Evolutionary conservation across 2,329 filamentous ascomycete genomes (phyloP), one percentile per base, ranked within the genome.

Genomic region (Microdochium nivale): DNA sequence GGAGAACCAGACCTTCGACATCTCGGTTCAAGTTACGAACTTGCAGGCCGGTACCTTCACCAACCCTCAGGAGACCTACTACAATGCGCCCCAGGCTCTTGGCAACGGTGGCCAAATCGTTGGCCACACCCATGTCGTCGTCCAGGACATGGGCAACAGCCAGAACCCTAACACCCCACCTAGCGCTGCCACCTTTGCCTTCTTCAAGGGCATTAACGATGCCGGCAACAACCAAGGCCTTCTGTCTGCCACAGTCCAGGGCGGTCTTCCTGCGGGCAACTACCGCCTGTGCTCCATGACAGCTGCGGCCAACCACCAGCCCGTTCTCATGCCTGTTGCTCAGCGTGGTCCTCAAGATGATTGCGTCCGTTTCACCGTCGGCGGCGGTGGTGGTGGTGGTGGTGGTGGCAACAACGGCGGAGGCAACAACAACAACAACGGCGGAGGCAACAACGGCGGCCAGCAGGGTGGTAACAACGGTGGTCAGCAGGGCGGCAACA

Each of bases 181-280:
- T 5, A 74, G 83, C 55, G 72, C 81, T 30, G 66, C 62, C 23
- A 65, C 73, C 60, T 84, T 80, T 57, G 78, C 69, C 61, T 84
- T 84, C 66, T 84, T 85, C 77, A 84, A 84, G 73, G 81, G 81
- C 54, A 81, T 84, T 69, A 83, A 84, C 66, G 80, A 83, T 54
- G 73, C 67, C 16, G 80, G 80, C 32, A 75, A 85, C 59, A 76
- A 75, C 30, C 59, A 78, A 2, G 81, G 81, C 49, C 67, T 73
- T 4, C 69, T 86, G 11, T 65, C 70, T 13, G 77, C 81, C 37
- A 67, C 63, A 2, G 81, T 86, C 24, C 67, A 70, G 1, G 78
- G 75, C 52, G 83, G 81, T 60, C 76, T 86, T 2, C 79, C 80
- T 2, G 70, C 73, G 2, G 81, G 82, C 33, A 81, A 79, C 70